These are phyloP conservation scores for Dillenia turbinata DNA, from an alignment of 164 flowering plant genomes.

Conservation along the genomic window DNA sequence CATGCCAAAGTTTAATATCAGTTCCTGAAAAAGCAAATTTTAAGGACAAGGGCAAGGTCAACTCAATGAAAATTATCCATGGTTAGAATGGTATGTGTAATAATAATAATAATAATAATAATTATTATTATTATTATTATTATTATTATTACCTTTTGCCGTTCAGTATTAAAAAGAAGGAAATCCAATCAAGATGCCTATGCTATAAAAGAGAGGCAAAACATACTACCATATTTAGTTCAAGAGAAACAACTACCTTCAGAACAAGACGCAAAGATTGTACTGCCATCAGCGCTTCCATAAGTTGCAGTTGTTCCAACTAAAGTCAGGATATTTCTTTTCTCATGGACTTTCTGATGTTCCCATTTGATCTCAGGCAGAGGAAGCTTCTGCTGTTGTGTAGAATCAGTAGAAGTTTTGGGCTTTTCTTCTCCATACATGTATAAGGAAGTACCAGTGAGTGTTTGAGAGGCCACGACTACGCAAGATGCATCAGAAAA, in stretches of 20 bases:
- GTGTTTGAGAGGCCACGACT: conserved; percentile 76
- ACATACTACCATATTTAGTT: too few relatives aligned
- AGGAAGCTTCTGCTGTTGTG: conserved; percentile 72
- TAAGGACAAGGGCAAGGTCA: neutral
- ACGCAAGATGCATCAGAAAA: conserved; percentile 73
- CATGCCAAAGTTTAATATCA: conserved; percentile 93
- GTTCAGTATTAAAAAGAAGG: too few relatives aligned
- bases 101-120: too few relatives aligned
- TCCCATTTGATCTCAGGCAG: conserved; percentile 94
- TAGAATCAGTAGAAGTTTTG: conserved; percentile 37
- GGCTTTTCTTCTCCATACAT: conserved; percentile 80
- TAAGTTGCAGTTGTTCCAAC: conserved; percentile 68
- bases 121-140: too few relatives aligned
- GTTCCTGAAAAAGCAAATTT: conserved; percentile 52
- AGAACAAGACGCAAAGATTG: conserved; percentile 82
- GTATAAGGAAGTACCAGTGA: conserved; percentile 69
- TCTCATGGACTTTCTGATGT: conserved; percentile 81
- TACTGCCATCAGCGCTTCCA: conserved; percentile 93
- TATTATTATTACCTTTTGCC: too few relatives aligned
- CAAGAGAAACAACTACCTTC: conserved; percentile 48
- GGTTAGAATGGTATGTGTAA: too few relatives aligned
- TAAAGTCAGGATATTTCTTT: conserved; percentile 57
- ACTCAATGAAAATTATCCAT: too few relatives aligned
- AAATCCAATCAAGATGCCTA: too few relatives aligned
- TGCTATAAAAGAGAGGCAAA: too few relatives aligned